A percentile compares a stretch with the other conserved stretches of the same genome.
phyloP scores from a whole-genome alignment of 176 grass and related monocot genomes.

The Musa acuminata region DNA sequence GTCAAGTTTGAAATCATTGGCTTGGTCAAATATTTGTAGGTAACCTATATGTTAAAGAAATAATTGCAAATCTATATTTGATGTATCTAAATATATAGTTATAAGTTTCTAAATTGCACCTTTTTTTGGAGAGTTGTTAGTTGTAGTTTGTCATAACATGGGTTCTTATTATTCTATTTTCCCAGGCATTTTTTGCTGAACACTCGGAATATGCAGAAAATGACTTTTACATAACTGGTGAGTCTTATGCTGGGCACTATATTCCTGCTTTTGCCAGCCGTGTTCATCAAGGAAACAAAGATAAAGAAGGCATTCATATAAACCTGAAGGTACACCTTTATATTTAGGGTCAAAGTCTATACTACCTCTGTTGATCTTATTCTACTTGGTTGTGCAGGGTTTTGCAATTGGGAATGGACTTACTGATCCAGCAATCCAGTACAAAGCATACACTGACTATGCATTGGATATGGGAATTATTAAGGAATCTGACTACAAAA shows the following conservation, averaged over 20 bases:
- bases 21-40: background rate
- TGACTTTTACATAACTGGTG: constrained; percentile 81
- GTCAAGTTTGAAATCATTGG: background rate
- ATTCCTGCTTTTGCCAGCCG: constrained; percentile 78
- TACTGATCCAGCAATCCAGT: constrained; percentile 89
- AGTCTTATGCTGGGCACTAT: constrained; percentile 84
- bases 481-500: constrained; percentile 56
- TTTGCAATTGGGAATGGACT: constrained; percentile 95
- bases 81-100: background rate
- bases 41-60: background rate
- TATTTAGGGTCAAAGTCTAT: too few relatives aligned
- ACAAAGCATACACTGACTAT: constrained; percentile 96
- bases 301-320: constrained; percentile 74
- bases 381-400: constrained; percentile 35
- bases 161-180: constrained; percentile 3
- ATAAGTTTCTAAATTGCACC: background rate
- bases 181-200: constrained; percentile 61
- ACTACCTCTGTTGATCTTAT: too few relatives aligned
- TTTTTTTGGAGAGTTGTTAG: background rate
- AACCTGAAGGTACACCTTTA: constrained; percentile 54
- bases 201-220: constrained; percentile 56
- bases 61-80: background rate
- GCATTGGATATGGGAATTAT: constrained; percentile 82
- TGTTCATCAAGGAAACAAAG: constrained; percentile 72
- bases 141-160: background rate